Percentiles rank a stretch among this genome's conserved stretches.
These are phyloP conservation scores for Podochytrium sp. DNA, from an alignment of 192 early-diverging fungal species.

Conservation along the genomic window DNA sequence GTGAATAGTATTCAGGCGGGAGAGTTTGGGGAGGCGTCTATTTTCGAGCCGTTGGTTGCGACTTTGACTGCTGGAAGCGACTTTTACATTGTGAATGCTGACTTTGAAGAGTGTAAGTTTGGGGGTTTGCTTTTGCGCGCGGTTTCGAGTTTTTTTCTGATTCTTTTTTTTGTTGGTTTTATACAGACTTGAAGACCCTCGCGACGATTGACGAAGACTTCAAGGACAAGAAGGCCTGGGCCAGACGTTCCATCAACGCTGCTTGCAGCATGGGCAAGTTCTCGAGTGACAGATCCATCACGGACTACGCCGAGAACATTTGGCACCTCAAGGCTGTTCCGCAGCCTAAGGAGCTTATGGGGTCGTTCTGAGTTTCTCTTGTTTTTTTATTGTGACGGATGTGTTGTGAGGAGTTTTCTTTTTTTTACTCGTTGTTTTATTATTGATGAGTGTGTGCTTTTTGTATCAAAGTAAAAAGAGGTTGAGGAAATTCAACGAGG, in stretches of 20 bases:
- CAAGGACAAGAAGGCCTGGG: slow-evolving; percentile 82
- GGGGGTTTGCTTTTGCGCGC: not conserved
- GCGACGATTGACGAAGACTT: slow-evolving; percentile 81
- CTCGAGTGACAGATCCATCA: slow-evolving; percentile 75
- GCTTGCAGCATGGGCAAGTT: slow-evolving; percentile 96
- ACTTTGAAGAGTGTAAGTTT: slow-evolving; percentile 83
- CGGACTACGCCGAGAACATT: slow-evolving; percentile 91
- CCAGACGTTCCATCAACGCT: slow-evolving; percentile 86
- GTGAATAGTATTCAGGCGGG: slow-evolving; percentile 80
- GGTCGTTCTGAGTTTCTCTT: too few relatives aligned
- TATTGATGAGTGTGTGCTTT: too few relatives aligned
- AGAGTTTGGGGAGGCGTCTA: slow-evolving; percentile 72
- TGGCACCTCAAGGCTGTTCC: slow-evolving; percentile 64
- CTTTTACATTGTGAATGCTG: slow-evolving; percentile 83
- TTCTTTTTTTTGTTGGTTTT: not conserved
- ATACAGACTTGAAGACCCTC: slow-evolving; percentile 70
- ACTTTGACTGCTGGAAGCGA: slow-evolving; percentile 77
- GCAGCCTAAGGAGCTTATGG: not conserved
- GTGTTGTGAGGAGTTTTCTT: too few relatives aligned
- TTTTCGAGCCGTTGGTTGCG: slow-evolving; percentile 51
- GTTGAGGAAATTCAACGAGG: too few relatives aligned
- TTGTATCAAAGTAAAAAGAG: too few relatives aligned
- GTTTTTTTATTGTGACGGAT: too few relatives aligned
- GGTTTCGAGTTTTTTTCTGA: not conserved
- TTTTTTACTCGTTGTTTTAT: too few relatives aligned